A percentile compares a stretch with the other conserved stretches of the same genome.
Evolutionary conservation across 257 asterid genomes (phyloP).

Genomic region (Echites panduratus): DNA sequence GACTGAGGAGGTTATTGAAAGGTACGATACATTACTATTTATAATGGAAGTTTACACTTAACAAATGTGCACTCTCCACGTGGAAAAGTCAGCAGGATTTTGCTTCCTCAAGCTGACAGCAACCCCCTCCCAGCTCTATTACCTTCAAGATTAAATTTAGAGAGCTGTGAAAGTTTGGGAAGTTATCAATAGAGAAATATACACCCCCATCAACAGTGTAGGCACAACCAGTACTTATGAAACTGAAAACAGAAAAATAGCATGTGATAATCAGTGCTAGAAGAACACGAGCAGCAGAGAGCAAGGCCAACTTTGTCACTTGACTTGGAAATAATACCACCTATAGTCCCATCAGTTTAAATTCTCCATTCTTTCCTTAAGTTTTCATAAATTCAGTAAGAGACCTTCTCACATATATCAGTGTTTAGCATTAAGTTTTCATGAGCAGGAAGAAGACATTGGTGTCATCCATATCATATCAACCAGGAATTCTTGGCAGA

Average conservation of each 20-base stretch:
- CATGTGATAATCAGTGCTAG: neutral
- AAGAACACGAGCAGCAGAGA: neutral
- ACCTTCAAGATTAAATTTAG: slow-evolving; percentile 68
- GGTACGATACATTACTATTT: neutral
- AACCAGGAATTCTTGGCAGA: slow-evolving; percentile 66
- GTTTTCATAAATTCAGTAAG: no score
- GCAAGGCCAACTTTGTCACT: no score
- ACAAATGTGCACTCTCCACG: slow-evolving; percentile 63
- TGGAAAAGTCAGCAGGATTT: slow-evolving; percentile 84
- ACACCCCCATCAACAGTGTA: slow-evolving; percentile 68
- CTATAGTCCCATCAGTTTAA: no score
- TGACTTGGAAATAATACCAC: no score
- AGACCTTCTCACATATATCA: neutral
- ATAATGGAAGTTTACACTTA: neutral
- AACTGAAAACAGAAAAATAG: neutral
- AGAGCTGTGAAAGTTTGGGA: slow-evolving; percentile 59
- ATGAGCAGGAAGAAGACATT: slow-evolving; percentile 73
- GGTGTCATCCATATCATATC: slow-evolving; percentile 89
- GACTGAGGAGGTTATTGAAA: neutral
- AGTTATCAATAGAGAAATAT: slow-evolving; percentile 62
- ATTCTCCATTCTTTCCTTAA: no score
- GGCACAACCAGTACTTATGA: slow-evolving; percentile 57
- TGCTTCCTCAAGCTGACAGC: slow-evolving; percentile 68
- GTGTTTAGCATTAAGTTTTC: slow-evolving; percentile 14
- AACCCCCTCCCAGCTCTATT: slow-evolving; percentile 73